A percentile compares a stretch with the other conserved stretches of the same genome.
Evolutionary conservation across 1,139 yeast species (phyloP).

Genomic region (Kodamaea ohmeri): DNA sequence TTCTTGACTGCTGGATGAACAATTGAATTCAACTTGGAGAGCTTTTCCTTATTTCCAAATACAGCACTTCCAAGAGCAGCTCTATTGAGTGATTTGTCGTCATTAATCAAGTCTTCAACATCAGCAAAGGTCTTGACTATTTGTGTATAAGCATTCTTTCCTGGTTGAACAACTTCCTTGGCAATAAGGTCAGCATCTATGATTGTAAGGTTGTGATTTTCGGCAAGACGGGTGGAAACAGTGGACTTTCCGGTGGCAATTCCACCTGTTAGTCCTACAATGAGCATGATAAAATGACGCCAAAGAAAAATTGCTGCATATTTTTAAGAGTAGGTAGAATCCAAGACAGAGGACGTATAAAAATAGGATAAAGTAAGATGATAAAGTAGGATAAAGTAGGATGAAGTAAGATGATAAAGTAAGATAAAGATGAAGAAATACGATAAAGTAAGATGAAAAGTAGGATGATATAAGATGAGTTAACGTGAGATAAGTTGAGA

Average conservation of each 20-base stretch:
- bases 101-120: conserved; percentile 54
- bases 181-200: conserved; percentile 93
- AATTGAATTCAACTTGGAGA: conserved; percentile 61
- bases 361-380: no score
- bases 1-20: conserved; percentile 88
- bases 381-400: no score
- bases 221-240: conserved; percentile 59
- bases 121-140: conserved; percentile 61
- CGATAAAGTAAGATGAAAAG: no score
- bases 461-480: no score
- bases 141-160: conserved; percentile 62
- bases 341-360: no score
- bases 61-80: conserved; percentile 75
- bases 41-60: conserved; percentile 60
- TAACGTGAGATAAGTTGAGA: no score
- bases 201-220: conserved; percentile 53
- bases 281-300: conserved; percentile 48
- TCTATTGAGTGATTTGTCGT: conserved; percentile 59
- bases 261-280: conserved; percentile 94
- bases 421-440: no score
- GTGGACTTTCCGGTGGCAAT: conserved; percentile 96
- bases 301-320: no score
- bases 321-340: no score
- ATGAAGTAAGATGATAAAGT: no score
- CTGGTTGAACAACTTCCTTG: conserved; percentile 79